A percentile compares a stretch with the other conserved stretches of the same genome.
phyloP scores from a whole-genome alignment of 1,139 yeast species.

The Sugiyamaella japonica region DNA sequence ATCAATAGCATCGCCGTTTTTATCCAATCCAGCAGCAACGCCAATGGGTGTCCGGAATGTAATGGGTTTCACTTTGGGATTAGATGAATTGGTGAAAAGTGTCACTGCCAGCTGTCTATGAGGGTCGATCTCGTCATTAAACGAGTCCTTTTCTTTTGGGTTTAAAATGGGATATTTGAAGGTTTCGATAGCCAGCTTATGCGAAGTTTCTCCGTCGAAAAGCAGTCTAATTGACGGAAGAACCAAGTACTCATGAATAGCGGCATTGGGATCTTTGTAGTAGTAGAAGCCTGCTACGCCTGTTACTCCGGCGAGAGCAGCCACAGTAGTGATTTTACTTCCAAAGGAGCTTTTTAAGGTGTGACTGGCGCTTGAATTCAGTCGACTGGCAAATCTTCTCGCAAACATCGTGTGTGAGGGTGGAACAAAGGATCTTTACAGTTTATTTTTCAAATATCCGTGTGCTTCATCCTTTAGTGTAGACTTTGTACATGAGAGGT shows the following conservation, averaged over 20 bases:
- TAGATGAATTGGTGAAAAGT: constrained; percentile 35
- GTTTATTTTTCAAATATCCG: not conserved
- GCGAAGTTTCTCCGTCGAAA: constrained; percentile 85
- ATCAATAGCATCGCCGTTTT: constrained; percentile 93
- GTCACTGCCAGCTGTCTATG: constrained; percentile 34
- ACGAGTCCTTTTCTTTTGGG: constrained; percentile 35
- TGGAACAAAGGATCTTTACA: not conserved
- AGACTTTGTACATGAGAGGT: no score
- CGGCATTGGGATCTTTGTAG: constrained; percentile 73
- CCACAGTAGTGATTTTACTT: constrained; percentile 26
- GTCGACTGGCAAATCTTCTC: not conserved
- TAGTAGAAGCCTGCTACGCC: constrained; percentile 47
- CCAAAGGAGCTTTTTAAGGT: constrained; percentile 22
- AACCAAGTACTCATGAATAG: constrained; percentile 73
- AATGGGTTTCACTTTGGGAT: constrained; percentile 36
- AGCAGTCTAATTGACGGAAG: constrained; percentile 73
- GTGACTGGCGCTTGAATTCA: not conserved
- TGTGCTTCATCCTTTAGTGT: no score
- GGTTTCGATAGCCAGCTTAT: constrained; percentile 65
- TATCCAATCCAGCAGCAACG: constrained; percentile 94
- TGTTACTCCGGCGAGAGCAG: constrained; percentile 39
- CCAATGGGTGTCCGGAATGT: constrained; percentile 76
- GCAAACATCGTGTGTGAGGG: constrained; percentile 1
- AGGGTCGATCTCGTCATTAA: constrained; percentile 39
- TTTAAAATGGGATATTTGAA: constrained; percentile 52